A percentile compares a stretch with the other conserved stretches of the same genome.
phyloP scores from a whole-genome alignment of 1,284 basidiomycete species.

The Trichosporon sp. region DNA sequence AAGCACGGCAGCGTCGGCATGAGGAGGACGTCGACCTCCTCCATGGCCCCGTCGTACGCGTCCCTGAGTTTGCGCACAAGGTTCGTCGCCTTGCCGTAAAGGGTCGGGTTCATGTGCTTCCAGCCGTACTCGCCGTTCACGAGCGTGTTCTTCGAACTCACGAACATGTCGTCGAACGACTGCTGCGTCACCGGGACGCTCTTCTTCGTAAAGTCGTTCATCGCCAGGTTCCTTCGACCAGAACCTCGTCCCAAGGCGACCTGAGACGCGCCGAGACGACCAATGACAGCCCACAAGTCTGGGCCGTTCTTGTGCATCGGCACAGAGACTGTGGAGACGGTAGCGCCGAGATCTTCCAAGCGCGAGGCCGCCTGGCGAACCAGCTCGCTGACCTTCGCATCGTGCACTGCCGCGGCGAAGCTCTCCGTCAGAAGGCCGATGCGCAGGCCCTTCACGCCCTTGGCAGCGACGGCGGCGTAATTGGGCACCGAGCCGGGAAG shows the following conservation, averaged over 20 bases:
- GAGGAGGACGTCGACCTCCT: constrained; percentile 51
- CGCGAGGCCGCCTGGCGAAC: constrained; percentile 17
- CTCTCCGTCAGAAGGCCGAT: constrained; percentile 53
- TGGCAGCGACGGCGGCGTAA: constrained; percentile 37
- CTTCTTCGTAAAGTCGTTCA: constrained; percentile 49
- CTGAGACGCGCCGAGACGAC: constrained; percentile 28
- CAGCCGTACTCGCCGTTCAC: constrained; percentile 56
- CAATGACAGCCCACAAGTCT: constrained; percentile 27
- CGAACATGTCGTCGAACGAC: constrained; percentile 45
- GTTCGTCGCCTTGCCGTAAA: constrained; percentile 32
- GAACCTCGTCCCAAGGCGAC: constrained; percentile 37
- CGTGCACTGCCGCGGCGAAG: constrained; percentile 44
- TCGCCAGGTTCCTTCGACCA: constrained; percentile 46
- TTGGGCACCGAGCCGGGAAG: constrained; percentile 49
- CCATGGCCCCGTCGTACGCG: constrained; percentile 50
- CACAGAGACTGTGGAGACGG: constrained; percentile 19
- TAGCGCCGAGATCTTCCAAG: constrained; percentile 19
- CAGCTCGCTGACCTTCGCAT: constrained; percentile 18
- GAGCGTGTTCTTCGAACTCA: constrained; percentile 53
- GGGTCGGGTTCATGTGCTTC: constrained; percentile 25
- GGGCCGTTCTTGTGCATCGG: constrained; percentile 32
- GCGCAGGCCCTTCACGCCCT: constrained; percentile 45
- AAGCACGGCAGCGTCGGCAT: constrained; percentile 51
- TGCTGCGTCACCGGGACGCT: constrained; percentile 51
- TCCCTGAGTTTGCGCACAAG: constrained; percentile 50